Evolutionary conservation across 176 grass and related monocot species (phyloP), one percentile per base, ranked within the genome.

Genomic region (Hsuehochloa calcarea): DNA sequence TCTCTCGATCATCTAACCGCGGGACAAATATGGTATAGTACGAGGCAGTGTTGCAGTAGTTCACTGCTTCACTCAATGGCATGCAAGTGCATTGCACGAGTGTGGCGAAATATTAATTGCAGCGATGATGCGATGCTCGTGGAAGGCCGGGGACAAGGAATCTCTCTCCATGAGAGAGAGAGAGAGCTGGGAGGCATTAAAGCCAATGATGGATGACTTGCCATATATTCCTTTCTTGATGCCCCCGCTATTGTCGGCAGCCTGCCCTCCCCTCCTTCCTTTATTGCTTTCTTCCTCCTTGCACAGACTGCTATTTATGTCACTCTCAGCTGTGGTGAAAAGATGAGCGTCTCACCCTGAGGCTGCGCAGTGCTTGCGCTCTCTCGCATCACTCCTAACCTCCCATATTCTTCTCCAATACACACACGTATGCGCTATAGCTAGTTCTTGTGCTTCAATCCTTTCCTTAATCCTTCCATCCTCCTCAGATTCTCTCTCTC

Each of bases 141-240:
- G 50, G 50, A 52, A 52, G 50, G 16, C 50, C 50, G 17, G 50
- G 50, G 50, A 52, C 50, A 52, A 19, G 5, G 50, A 52, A 52
- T 52, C 16, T 45, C 10, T 45, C 10, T 45, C 44, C 44, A 11
- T 45, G 10, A 45, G 44, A 45, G 10, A 10, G 5, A 8, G 5
- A 19, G 47, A 31, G 51, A 64, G 84, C 84, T 73, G 11, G 29
- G 34, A 55, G 11, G 45, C 85, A 74, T 80, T 54, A 80, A 81
- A 66, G 47, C 77, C 0, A 39, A 25, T 15, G 45, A 70, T 4
- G 72, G 25, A 63, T 6, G 29, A 26, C n/a, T 44, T 51, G 12
- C 39, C 7, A 85, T 60, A 82, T 86, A 83, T 87, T 25, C 84
- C 84, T 90, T 87, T 74, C 89, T 87, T 90, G 84, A 68, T 79